Conservation (phyloP, 208 protist species). For the Eutreptiella sp. region DNA sequence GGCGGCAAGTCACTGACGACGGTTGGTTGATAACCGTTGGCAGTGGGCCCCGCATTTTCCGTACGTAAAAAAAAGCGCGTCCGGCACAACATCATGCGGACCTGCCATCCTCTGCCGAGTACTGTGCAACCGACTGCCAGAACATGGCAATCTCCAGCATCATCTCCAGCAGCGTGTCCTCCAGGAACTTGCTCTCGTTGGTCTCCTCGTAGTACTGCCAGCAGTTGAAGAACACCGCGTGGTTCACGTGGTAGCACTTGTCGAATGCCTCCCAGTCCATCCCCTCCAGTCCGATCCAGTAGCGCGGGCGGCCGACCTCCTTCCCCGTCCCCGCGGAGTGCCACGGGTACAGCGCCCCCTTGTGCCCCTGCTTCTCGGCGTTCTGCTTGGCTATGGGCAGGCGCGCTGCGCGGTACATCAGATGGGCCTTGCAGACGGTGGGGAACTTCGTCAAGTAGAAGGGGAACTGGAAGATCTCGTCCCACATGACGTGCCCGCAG, state of each 20-base stretch:
- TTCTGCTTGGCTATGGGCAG: conserved; percentile 22
- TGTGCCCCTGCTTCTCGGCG: conserved; percentile 25
- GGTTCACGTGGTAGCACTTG: conserved; percentile 33
- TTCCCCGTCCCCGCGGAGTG: conserved; percentile 25
- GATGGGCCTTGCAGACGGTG: conserved; percentile 16
- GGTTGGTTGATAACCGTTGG: too few species aligned
- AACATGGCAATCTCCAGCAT: conserved; percentile 39
- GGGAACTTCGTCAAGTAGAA: conserved; percentile 13
- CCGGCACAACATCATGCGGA: too few species aligned
- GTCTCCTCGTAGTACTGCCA: conserved; percentile 27
- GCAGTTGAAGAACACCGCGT: conserved; percentile 37
- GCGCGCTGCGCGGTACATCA: conserved; percentile 29
- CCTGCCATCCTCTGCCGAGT: conserved; percentile 18
- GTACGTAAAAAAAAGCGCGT: too few species aligned
- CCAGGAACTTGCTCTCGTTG: conserved; percentile 10
- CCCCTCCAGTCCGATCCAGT: conserved; percentile 32
- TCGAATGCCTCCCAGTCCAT: conserved; percentile 25
- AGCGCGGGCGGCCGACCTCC: conserved; percentile 27
- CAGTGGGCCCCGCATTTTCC: too few species aligned
- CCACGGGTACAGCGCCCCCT: conserved; percentile 33
- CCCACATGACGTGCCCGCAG: conserved; percentile 40
- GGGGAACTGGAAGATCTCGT: conserved; percentile 31
- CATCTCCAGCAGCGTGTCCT: conserved; percentile 22
- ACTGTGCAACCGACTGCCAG: conserved; percentile 19
- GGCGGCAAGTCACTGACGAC: too few species aligned